These are phyloP conservation scores for Acanthamoeba healyi DNA, from an alignment of 208 protist species.

Conservation along the genomic window DNA sequence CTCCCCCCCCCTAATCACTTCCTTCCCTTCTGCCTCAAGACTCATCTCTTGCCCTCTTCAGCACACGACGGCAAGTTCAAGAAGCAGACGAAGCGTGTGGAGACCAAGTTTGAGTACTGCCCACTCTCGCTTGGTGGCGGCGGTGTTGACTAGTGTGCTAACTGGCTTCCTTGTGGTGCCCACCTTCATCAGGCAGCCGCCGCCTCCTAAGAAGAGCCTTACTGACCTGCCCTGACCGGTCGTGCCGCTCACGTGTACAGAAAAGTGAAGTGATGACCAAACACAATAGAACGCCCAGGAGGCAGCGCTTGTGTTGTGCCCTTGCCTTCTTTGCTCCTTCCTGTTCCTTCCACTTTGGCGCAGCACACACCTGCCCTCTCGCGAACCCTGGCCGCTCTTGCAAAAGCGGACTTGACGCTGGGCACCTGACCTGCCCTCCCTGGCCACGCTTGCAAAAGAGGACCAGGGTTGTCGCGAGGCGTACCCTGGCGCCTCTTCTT, in stretches of 20 bases:
- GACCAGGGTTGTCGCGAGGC: too few relatives aligned
- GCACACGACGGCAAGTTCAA: slow-evolving; percentile 55
- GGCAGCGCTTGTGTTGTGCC: too few relatives aligned
- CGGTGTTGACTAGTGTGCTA: not conserved
- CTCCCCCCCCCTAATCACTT: not conserved
- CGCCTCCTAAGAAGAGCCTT: slow-evolving; percentile 37
- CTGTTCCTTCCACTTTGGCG: too few relatives aligned
- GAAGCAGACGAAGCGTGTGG: slow-evolving; percentile 41
- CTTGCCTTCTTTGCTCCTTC: too few relatives aligned
- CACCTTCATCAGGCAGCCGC: not conserved
- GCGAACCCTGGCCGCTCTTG: too few relatives aligned
- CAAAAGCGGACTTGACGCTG: too few relatives aligned
- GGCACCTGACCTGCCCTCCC: too few relatives aligned
- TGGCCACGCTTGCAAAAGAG: too few relatives aligned
- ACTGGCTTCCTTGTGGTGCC: not conserved
- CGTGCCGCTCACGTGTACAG: not conserved
- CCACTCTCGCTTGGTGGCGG: not conserved
- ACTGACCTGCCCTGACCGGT: not conserved
- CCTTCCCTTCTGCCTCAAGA: not conserved
- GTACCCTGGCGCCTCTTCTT: too few relatives aligned
- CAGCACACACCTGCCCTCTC: too few relatives aligned
- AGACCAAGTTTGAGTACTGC: slow-evolving; percentile 65
- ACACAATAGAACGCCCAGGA: too few relatives aligned
- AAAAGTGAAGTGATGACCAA: too few relatives aligned
- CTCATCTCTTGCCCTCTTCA: not conserved